Conservation (phyloP, 805 yeast species). For the Wickerhamomyces ciferrii region DNA sequence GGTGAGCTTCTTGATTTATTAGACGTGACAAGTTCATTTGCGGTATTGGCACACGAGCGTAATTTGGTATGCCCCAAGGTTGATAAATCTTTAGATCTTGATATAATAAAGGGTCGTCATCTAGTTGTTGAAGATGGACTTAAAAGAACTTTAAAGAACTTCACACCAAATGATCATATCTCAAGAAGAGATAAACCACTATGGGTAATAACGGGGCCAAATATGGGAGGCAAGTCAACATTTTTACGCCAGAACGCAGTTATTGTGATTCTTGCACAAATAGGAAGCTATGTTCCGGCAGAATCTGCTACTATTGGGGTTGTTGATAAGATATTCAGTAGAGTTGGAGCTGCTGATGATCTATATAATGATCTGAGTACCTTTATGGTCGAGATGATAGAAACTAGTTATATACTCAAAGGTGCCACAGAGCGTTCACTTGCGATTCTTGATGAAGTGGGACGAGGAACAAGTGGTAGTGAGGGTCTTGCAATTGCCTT, state of each 20-base stretch:
- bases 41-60: constrained; percentile 63
- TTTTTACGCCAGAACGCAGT: constrained; percentile 88
- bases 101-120: constrained; percentile 70
- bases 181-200: constrained; percentile 51
- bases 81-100: constrained; percentile 38
- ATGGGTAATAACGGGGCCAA: constrained; percentile 87
- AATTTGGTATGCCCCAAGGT: constrained; percentile 63
- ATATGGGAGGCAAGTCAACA: constrained; percentile 97
- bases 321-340: constrained; percentile 86
- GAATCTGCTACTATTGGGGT: constrained; percentile 70
- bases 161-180: constrained; percentile 80
- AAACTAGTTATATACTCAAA: constrained; percentile 79
- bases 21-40: constrained; percentile 73
- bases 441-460: constrained; percentile 91
- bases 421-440: constrained; percentile 76
- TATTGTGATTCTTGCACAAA: constrained; percentile 79
- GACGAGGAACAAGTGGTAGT: constrained; percentile 73
- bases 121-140: constrained; percentile 80
- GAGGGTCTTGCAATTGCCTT: constrained; percentile 98
- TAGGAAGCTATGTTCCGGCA: constrained; percentile 87
- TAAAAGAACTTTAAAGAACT: constrained; percentile 25
- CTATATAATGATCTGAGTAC: constrained; percentile 94
- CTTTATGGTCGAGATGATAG: constrained; percentile 95
- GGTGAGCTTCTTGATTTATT: constrained; percentile 54
- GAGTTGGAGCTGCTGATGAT: constrained; percentile 97